Conservation (phyloP, 1,284 basidiomycete genomes). For the Papiliotrema laurentii region DNA sequence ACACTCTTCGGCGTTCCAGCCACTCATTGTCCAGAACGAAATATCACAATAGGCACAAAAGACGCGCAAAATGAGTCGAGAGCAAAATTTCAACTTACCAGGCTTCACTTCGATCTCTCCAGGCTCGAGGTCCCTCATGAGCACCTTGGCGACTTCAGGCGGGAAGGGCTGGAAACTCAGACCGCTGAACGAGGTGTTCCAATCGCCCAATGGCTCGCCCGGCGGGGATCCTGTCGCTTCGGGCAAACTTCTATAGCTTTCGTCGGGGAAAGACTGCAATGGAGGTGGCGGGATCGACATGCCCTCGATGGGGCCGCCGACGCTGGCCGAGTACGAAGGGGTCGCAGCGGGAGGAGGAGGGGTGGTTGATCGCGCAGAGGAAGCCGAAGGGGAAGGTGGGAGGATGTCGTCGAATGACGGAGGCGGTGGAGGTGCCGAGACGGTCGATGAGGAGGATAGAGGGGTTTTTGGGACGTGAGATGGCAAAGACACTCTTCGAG, state of each 20-base stretch:
- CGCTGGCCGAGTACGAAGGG: not conserved
- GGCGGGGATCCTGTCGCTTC: not conserved
- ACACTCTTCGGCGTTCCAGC: no score
- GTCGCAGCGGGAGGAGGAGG: not conserved
- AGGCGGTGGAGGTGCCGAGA: not conserved
- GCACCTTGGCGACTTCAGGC: constrained; percentile 65
- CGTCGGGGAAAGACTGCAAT: not conserved
- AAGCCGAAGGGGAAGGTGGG: no score
- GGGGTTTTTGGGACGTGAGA: no score
- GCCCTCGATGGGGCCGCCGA: not conserved
- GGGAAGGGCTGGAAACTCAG: constrained; percentile 74
- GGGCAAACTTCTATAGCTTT: not conserved
- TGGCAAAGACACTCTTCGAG: no score
- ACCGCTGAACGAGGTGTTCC: constrained; percentile 84
- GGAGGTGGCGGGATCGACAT: not conserved
- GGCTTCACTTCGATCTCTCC: constrained; percentile 90
- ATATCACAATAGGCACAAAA: not conserved
- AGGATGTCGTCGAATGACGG: constrained; percentile 1
- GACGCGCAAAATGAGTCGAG: not conserved
- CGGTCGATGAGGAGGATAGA: not conserved
- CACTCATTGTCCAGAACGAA: not conserved
- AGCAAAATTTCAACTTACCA: constrained; percentile 52
- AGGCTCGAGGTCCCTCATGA: constrained; percentile 71
- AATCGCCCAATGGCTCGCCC: constrained; percentile 53
- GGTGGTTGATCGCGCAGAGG: no score